Evolutionary conservation across 2,329 filamentous ascomycete genomes (phyloP).

Genomic region (Corinectria fuckeliana): DNA sequence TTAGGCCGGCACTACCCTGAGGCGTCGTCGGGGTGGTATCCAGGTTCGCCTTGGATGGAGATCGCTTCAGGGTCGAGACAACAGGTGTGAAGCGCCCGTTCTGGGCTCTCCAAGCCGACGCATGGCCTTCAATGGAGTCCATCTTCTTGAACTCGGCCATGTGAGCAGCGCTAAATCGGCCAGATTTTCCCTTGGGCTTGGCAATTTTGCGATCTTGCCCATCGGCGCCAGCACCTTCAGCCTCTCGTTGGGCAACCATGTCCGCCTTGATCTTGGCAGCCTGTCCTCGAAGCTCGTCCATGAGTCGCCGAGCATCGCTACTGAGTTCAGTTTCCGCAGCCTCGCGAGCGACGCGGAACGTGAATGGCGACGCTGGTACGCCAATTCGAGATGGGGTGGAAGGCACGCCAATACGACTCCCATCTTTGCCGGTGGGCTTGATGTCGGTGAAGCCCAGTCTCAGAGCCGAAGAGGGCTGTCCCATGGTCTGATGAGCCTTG

Average conservation of each 20-base stretch:
- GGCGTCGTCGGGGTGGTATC: slow-evolving; percentile 42
- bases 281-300: slow-evolving; percentile 74
- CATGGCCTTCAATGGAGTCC: slow-evolving; percentile 91
- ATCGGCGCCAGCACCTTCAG: slow-evolving; percentile 54
- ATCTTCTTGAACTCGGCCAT: slow-evolving; percentile 94
- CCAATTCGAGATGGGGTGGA: slow-evolving; percentile 69
- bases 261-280: slow-evolving; percentile 74
- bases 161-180: slow-evolving; percentile 84
- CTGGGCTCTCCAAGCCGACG: slow-evolving; percentile 75
- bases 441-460: slow-evolving; percentile 84
- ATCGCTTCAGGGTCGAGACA: slow-evolving; percentile 45
- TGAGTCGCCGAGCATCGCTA: slow-evolving; percentile 64
- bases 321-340: slow-evolving; percentile 60
- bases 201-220: slow-evolving; percentile 72
- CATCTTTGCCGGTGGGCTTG: slow-evolving; percentile 59
- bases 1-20: slow-evolving; percentile 44
- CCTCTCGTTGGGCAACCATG: slow-evolving; percentile 67
- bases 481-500: slow-evolving; percentile 77
- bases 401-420: slow-evolving; percentile 51
- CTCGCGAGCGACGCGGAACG: slow-evolving; percentile 71
- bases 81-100: slow-evolving; percentile 60
- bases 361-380: slow-evolving; percentile 65
- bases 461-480: slow-evolving; percentile 78
- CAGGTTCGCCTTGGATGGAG: slow-evolving; percentile 55
- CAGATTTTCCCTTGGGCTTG: slow-evolving; percentile 76